Evolutionary conservation across 73 alveolate genomes (phyloP).

Genomic region (Vitrella brassicaformis): DNA sequence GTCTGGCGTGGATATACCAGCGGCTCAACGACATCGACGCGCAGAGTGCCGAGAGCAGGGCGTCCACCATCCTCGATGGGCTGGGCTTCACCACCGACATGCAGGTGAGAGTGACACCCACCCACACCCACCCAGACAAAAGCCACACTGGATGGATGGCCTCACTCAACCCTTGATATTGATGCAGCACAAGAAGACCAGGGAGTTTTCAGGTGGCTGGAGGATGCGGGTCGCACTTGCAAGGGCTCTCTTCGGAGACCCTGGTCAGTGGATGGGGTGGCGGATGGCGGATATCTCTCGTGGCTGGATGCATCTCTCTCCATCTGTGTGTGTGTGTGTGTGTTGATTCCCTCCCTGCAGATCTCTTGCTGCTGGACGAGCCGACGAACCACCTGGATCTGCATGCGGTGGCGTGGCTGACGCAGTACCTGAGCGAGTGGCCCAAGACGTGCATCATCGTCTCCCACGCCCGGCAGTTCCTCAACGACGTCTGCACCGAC

Average conservation of each 20-base stretch:
- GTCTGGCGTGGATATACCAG: constrained; percentile 5
- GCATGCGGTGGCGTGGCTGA: constrained; percentile 94
- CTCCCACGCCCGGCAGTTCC: constrained; percentile 96
- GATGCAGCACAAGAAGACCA: constrained; percentile 42
- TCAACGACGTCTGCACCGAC: constrained; percentile 83
- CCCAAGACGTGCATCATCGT: constrained; percentile 58
- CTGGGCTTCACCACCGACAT: constrained; percentile 40
- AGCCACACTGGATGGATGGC: too few relatives aligned
- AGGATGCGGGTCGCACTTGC: constrained; percentile 91
- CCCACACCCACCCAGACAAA: too few relatives aligned
- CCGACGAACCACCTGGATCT: constrained; percentile 94
- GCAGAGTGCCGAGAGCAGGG: constrained; percentile 76
- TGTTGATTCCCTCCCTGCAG: too few relatives aligned
- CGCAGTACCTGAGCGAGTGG: neutral
- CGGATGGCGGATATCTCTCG: too few relatives aligned
- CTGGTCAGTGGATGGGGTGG: too few relatives aligned
- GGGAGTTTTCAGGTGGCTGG: constrained; percentile 98
- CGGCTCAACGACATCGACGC: constrained; percentile 77
- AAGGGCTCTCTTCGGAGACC: constrained; percentile 76
- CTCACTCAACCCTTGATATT: too few relatives aligned
- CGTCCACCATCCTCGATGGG: constrained; percentile 54
- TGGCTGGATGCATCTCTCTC: too few relatives aligned
- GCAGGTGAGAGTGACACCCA: too few relatives aligned
- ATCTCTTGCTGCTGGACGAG: constrained; percentile 69
- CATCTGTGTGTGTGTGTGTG: too few relatives aligned